These are phyloP conservation scores for Solanum clarkiae DNA, from an alignment of 257 asterid genomes.

Conservation along the genomic window DNA sequence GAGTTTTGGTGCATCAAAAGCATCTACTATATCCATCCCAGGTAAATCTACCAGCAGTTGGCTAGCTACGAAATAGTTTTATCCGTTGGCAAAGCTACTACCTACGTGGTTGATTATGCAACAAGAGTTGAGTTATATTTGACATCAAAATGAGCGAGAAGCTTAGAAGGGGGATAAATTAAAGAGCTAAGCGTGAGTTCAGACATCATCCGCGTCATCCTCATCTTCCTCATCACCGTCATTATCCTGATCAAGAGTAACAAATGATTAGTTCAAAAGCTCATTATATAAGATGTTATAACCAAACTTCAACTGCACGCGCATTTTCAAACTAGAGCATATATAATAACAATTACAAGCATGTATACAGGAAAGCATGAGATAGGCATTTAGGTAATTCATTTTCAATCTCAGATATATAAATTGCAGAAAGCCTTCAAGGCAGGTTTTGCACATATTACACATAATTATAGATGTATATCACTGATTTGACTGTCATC, in stretches of 20 bases:
- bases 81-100: neutral
- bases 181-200: neutral
- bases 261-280: neutral
- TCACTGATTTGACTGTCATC: neutral
- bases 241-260: neutral
- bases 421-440: neutral
- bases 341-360: neutral
- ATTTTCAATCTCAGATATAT: neutral
- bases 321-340: neutral
- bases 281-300: slow-evolving; percentile 5
- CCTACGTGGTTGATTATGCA: neutral
- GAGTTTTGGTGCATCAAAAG: neutral
- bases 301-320: neutral
- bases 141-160: neutral
- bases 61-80: neutral
- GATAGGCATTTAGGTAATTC: neutral
- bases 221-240: slow-evolving; percentile 9
- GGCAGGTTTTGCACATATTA: neutral
- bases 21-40: neutral
- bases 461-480: neutral
- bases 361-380: neutral
- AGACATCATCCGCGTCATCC: slow-evolving; percentile 5
- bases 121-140: neutral
- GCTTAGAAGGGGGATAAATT: neutral
- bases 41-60: neutral